These are phyloP conservation scores for Fraxinus americana DNA, from an alignment of 257 asterid genomes.

Conservation along the genomic window DNA sequence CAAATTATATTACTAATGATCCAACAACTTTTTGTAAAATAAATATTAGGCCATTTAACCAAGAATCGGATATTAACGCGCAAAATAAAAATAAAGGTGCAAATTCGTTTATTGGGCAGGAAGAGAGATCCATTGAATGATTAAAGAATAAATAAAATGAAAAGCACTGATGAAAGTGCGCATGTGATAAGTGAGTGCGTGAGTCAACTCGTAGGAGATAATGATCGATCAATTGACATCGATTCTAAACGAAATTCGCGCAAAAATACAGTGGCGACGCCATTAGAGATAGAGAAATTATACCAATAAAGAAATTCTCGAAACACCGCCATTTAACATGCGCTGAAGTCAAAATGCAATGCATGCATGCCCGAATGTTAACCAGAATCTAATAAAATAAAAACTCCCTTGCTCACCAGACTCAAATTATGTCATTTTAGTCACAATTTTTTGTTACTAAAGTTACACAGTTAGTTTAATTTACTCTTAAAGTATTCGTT, in stretches of 20 bases:
- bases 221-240: constrained; percentile 15
- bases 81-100: constrained; percentile 8
- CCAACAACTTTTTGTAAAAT: not conserved
- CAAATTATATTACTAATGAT: not conserved
- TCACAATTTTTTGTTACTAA: no score
- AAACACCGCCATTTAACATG: no score
- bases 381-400: no score
- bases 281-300: no score
- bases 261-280: not conserved
- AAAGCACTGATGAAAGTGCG: constrained; percentile 21
- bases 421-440: no score
- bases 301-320: no score
- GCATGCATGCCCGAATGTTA: no score
- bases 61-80: not conserved
- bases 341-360: no score
- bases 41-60: not conserved
- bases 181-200: constrained; percentile 4
- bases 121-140: constrained; percentile 7
- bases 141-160: constrained; percentile 8
- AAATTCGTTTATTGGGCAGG: not conserved
- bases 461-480: no score
- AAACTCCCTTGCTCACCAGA: no score
- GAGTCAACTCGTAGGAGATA: constrained; percentile 16
- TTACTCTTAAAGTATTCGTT: no score
- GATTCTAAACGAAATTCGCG: constrained; percentile 9